A percentile compares a stretch with the other conserved stretches of the same genome.
Evolutionary conservation across 1,284 basidiomycete genomes (phyloP).

Genomic region (Pseudozyma sp.): DNA sequence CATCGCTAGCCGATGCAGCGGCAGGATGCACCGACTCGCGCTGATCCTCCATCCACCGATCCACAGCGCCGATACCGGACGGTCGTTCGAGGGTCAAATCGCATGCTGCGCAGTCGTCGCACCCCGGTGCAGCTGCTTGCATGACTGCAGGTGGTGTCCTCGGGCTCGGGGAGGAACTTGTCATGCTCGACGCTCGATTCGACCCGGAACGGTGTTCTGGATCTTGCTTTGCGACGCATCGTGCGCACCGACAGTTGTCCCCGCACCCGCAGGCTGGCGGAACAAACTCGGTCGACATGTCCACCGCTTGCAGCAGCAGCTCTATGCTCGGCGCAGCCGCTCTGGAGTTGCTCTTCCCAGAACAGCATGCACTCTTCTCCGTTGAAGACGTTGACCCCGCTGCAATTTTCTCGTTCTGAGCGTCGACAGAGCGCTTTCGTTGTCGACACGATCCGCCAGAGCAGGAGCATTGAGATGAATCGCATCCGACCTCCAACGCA

Average conservation of each 20-base stretch:
- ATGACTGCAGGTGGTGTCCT: constrained; percentile 17
- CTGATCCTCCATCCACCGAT: constrained; percentile 49
- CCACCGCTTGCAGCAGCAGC: constrained; percentile 45
- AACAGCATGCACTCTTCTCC: constrained; percentile 17
- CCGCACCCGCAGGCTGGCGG: constrained; percentile 48
- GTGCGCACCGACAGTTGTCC: constrained; percentile 35
- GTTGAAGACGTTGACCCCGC: background rate
- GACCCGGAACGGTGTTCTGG: background rate
- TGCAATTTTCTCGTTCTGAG: background rate
- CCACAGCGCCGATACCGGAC: constrained; percentile 51
- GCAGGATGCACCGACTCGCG: background rate
- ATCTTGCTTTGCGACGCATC: constrained; percentile 33
- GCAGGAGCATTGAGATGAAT: constrained; percentile 19
- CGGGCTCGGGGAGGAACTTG: constrained; percentile 25
- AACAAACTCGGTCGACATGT: constrained; percentile 50
- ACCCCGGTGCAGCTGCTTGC: constrained; percentile 8
- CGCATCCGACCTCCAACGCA: constrained; percentile 8
- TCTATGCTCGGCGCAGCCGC: constrained; percentile 42
- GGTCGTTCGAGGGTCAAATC: constrained; percentile 52
- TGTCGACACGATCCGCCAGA: constrained; percentile 15
- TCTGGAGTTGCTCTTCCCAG: constrained; percentile 15
- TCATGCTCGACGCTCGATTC: constrained; percentile 12
- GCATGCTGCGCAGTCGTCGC: constrained; percentile 56
- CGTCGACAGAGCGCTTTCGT: background rate
- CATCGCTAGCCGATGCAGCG: too few species aligned